Base-by-base conservation (phyloP, 2,329 filamentous ascomycete species). In the Podosphaera xanthii region DNA sequence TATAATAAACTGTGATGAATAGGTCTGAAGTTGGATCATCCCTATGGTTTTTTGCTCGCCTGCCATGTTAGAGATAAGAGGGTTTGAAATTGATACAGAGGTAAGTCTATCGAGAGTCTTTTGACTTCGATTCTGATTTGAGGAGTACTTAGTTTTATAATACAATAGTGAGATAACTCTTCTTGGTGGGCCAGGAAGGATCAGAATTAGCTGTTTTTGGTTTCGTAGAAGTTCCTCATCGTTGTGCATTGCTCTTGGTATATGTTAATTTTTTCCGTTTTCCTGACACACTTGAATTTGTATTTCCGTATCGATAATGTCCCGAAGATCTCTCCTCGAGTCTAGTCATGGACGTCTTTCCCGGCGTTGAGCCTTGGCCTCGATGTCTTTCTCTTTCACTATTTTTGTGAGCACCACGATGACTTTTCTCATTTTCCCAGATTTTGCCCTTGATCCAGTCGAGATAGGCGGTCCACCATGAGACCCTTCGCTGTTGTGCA, bases 381-480 rank as follows among this genome's bases (percentile, higher is more conserved):
- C 68, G 63, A 58, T 65, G 67, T 33, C 56, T 52, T n/a, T 69
- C 66, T 54, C 65, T 67, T 7, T 68, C 66, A 7, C 59, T 59
- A 54, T 68, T 65, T 34, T 65, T 65, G 60, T 67, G 65, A 30
- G 59, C 36, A 44, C 59, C 52, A 58, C 66, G 63, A 59, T 67
- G 64, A 30, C 59, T 65, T 54, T 69, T 70, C 60, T 70, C 68
- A 36, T 67, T 59, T 62, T 68, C 68, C 22, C 63, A 60, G 46
- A 61, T 59, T 52, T 65, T 65, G 4, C 63, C 60, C 60, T 58
- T 71, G 65, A 65, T 71, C 72, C 73, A 76, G 34, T 75, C 77
- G 40, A 78, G 73, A 77, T 85, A 87, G 0, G 87, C 86, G 1
- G 87, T 80, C 88, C 88, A 94, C 42, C 94, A 74, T 82, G 83